phyloP scores from a whole-genome alignment of 495 filamentous ascomycete species.

The Zalerion maritima region DNA sequence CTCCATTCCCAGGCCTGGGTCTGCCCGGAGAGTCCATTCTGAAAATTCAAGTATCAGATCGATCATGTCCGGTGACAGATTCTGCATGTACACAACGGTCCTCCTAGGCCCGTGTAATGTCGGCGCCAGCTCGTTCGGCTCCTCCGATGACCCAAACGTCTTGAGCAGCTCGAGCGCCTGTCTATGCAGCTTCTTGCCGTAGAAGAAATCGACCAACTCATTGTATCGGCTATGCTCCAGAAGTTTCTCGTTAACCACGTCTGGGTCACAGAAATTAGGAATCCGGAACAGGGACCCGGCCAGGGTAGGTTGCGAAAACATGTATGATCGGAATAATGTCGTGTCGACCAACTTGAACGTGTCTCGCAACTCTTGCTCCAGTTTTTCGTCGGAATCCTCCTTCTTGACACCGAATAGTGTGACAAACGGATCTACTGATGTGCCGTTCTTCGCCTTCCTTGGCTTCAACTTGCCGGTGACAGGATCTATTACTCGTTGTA shows the following conservation, averaged over 20 bases:
- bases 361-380: slow-evolving; percentile 51
- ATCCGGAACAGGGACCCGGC: slow-evolving; percentile 88
- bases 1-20: slow-evolving; percentile 79
- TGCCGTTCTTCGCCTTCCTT: slow-evolving; percentile 34
- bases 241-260: slow-evolving; percentile 84
- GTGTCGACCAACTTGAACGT: slow-evolving; percentile 82
- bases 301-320: slow-evolving; percentile 73
- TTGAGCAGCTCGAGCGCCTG: slow-evolving; percentile 71
- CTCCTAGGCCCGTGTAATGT: slow-evolving; percentile 67
- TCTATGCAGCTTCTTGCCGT: slow-evolving; percentile 84
- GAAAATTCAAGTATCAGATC: slow-evolving; percentile 85
- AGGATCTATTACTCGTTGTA: slow-evolving; percentile 69
- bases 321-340: slow-evolving; percentile 82
- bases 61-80: slow-evolving; percentile 71
- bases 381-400: slow-evolving; percentile 42
- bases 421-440: slow-evolving; percentile 37
- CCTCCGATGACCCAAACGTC: slow-evolving; percentile 64
- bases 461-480: slow-evolving; percentile 57
- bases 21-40: slow-evolving; percentile 64
- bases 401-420: too few relatives aligned
- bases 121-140: slow-evolving; percentile 46
- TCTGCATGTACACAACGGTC: slow-evolving; percentile 82
- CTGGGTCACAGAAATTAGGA: slow-evolving; percentile 91
- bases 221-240: slow-evolving; percentile 80
- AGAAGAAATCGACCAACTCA: slow-evolving; percentile 91